Evolutionary conservation across 2,329 filamentous ascomycete species (phyloP).

Genomic region (Mycosphaerella arachidis): DNA sequence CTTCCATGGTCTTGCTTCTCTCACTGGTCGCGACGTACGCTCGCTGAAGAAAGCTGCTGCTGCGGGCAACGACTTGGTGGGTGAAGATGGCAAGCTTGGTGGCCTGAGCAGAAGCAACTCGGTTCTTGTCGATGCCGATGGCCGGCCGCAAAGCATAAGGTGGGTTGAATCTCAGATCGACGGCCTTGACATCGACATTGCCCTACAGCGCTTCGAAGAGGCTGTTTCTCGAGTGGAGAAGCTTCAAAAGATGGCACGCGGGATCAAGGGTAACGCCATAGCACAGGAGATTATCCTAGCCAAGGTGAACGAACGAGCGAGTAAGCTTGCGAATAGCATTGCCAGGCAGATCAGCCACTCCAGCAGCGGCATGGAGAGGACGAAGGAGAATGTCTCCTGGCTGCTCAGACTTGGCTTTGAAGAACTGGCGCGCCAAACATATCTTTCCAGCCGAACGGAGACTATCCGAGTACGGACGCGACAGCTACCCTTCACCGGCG

Average conservation of each 20-base stretch:
- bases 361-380: constrained; percentile 71
- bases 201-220: constrained; percentile 79
- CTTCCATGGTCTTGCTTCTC: constrained; percentile 29
- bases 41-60: constrained; percentile 56
- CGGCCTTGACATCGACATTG: constrained; percentile 92
- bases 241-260: constrained; percentile 70
- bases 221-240: constrained; percentile 82
- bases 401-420: constrained; percentile 83
- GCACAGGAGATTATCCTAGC: constrained; percentile 89
- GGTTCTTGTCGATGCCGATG: constrained; percentile 91
- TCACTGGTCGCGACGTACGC: constrained; percentile 31
- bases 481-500: constrained; percentile 92
- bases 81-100: constrained; percentile 14
- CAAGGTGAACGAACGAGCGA: constrained; percentile 83
- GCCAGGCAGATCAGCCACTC: constrained; percentile 74
- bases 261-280: constrained; percentile 77
- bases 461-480: constrained; percentile 78
- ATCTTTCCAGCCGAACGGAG: constrained; percentile 71
- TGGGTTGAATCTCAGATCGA: constrained; percentile 96
- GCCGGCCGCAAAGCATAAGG: constrained; percentile 90
- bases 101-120: constrained; percentile 29
- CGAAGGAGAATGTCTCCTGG: constrained; percentile 78
- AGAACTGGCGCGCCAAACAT: constrained; percentile 80
- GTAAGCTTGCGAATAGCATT: constrained; percentile 70
- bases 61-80: constrained; percentile 43